phyloP scores from a whole-genome alignment of 768 basidiomycete genomes.

The Multifurca ochricompacta region DNA sequence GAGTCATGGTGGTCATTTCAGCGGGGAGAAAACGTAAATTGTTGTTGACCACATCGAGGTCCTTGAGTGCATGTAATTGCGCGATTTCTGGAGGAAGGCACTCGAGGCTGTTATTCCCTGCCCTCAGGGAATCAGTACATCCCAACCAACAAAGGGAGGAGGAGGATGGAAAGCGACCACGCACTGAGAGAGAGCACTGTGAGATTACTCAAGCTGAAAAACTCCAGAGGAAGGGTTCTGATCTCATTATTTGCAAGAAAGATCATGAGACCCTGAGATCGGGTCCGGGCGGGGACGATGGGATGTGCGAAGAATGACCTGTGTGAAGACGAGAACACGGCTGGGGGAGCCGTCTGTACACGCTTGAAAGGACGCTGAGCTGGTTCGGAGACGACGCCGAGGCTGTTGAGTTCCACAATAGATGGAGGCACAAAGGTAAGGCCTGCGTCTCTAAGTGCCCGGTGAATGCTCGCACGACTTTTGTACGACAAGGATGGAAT shows the following conservation, averaged over 20 bases:
- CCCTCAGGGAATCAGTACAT: not conserved
- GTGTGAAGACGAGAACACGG: slow-evolving; percentile 8
- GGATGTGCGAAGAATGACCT: not conserved
- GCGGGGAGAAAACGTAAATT: slow-evolving; percentile 18
- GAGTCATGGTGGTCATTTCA: slow-evolving; percentile 15
- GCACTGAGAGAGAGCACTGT: slow-evolving; percentile 19
- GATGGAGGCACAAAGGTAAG: slow-evolving; percentile 13
- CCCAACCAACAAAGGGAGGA: not conserved
- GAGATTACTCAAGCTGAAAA: slow-evolving; percentile 18
- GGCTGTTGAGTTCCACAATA: slow-evolving; percentile 10
- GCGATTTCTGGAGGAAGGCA: slow-evolving; percentile 17
- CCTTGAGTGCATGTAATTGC: slow-evolving; percentile 11
- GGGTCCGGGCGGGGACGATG: not conserved
- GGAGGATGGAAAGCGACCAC: not conserved
- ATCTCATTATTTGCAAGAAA: slow-evolving; percentile 20
- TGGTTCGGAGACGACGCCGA: slow-evolving; percentile 6
- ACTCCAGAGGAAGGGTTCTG: slow-evolving; percentile 10
- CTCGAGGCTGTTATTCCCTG: slow-evolving; percentile 18
- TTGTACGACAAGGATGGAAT: not conserved
- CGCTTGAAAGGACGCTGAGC: slow-evolving; percentile 11
- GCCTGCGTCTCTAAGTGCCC: not conserved
- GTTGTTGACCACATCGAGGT: slow-evolving; percentile 19
- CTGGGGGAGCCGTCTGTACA: slow-evolving; percentile 12
- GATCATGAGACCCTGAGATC: slow-evolving; percentile 12
- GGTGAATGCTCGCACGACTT: not conserved